Conservation (phyloP, 768 basidiomycete species). For the Neoboletus magnificus region DNA sequence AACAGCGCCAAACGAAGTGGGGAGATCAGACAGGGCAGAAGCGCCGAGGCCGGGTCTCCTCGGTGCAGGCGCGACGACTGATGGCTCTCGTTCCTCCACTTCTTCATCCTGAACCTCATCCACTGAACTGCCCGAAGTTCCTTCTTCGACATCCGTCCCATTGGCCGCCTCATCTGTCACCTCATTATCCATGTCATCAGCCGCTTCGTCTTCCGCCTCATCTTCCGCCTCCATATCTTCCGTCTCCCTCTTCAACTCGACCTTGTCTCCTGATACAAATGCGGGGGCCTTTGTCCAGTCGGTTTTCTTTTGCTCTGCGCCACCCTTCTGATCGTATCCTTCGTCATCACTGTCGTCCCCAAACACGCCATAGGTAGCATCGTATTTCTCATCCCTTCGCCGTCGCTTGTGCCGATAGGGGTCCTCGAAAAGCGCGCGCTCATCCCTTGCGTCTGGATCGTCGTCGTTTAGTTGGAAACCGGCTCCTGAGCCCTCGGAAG, state of each 20-base stretch:
- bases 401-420: conserved; percentile 72
- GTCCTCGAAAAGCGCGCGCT: conserved; percentile 72
- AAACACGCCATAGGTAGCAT: conserved; percentile 74
- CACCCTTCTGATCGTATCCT: conserved; percentile 27
- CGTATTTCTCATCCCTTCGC: conserved; percentile 63
- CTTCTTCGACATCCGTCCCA: conserved; percentile 36
- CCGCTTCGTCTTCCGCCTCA: conserved; percentile 37
- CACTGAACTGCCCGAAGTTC: conserved; percentile 32
- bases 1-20: conserved; percentile 38
- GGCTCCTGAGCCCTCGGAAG: conserved; percentile 56
- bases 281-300: conserved; percentile 78
- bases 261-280: conserved; percentile 59
- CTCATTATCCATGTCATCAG: conserved; percentile 38
- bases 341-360: conserved; percentile 71
- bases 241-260: conserved; percentile 41
- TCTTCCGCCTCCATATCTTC: conserved; percentile 34
- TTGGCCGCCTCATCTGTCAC: conserved; percentile 27
- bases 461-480: conserved; percentile 46
- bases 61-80: conserved; percentile 26
- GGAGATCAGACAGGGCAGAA: conserved; percentile 26
- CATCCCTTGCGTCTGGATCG: conserved; percentile 64
- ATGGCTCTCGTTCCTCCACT: conserved; percentile 28
- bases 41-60: conserved; percentile 23
- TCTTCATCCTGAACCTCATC: conserved; percentile 38
- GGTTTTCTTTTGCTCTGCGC: conserved; percentile 38